Evolutionary conservation across 495 filamentous ascomycete genomes (phyloP).

Genomic region (Hypoxylon perforatum): DNA sequence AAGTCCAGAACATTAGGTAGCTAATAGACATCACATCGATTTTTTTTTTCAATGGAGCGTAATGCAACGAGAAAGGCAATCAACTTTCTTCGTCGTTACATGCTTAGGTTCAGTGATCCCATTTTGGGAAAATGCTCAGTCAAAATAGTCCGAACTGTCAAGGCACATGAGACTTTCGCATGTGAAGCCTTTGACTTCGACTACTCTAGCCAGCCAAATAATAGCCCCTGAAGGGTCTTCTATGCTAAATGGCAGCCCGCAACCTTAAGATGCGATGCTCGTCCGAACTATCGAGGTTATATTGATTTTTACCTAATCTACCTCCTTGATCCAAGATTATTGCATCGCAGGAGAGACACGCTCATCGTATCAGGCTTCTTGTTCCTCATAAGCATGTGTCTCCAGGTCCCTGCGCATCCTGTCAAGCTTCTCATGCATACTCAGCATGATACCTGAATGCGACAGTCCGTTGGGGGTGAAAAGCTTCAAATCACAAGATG

Average conservation of each 20-base stretch:
- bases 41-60: not conserved
- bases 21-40: too few relatives aligned
- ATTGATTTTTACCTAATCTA: not conserved
- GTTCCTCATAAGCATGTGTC: not conserved
- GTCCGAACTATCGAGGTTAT: constrained; percentile 17
- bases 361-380: not conserved
- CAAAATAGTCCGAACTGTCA: not conserved
- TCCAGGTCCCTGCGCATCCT: not conserved
- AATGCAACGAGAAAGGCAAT: not conserved
- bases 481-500: not conserved
- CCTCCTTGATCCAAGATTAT: constrained; percentile 1
- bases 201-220: not conserved
- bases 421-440: not conserved
- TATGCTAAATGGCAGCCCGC: constrained; percentile 3
- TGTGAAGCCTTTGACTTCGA: constrained; percentile 4
- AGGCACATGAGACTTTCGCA: constrained; percentile 14
- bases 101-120: not conserved
- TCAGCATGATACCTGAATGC: constrained; percentile 4
- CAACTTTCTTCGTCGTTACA: not conserved
- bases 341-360: not conserved
- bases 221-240: not conserved
- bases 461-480: constrained; percentile 13
- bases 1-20: not conserved
- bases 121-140: not conserved
- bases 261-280: constrained; percentile 4